Evolutionary conservation across 2,329 filamentous ascomycete genomes (phyloP).

Genomic region (Tolypocladium tundrense): DNA sequence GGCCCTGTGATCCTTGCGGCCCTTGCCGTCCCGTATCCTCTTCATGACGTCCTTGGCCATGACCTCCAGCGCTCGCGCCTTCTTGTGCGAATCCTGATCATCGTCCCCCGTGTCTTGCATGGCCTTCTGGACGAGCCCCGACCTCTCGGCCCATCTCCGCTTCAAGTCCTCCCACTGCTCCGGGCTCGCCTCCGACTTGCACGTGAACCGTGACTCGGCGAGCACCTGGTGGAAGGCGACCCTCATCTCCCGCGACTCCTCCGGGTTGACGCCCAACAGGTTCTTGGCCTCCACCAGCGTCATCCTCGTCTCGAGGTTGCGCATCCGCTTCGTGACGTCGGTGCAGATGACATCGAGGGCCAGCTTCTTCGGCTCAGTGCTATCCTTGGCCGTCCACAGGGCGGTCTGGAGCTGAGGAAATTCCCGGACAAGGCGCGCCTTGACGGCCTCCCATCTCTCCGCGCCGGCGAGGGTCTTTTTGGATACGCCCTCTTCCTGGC

Average conservation of each 20-base stretch:
- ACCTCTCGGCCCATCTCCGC: slow-evolving; percentile 53
- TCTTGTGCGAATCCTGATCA: slow-evolving; percentile 43
- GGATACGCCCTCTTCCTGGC: slow-evolving; percentile 52
- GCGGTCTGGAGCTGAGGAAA: slow-evolving; percentile 52
- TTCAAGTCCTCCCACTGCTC: slow-evolving; percentile 65
- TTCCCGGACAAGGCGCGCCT: slow-evolving; percentile 55
- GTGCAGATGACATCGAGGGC: slow-evolving; percentile 72
- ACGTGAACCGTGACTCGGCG: slow-evolving; percentile 55
- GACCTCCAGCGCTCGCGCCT: slow-evolving; percentile 57
- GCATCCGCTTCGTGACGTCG: slow-evolving; percentile 73
- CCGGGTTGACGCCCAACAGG: slow-evolving; percentile 31
- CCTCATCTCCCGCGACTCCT: slow-evolving; percentile 47
- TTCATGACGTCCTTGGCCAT: slow-evolving; percentile 71
- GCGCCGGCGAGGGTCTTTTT: slow-evolving; percentile 70
- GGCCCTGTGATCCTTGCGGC: slow-evolving; percentile 35
- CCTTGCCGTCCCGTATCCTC: slow-evolving; percentile 57
- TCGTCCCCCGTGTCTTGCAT: slow-evolving; percentile 35
- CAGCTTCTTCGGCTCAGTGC: slow-evolving; percentile 51
- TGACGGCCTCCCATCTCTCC: slow-evolving; percentile 63
- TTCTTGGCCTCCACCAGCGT: slow-evolving; percentile 67
- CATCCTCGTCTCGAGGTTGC: slow-evolving; percentile 54
- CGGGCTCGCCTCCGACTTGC: slow-evolving; percentile 61
- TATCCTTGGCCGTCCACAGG: slow-evolving; percentile 47
- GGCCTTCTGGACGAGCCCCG: slow-evolving; percentile 42
- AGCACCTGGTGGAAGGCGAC: slow-evolving; percentile 57